phyloP scores from a whole-genome alignment of 306 rosid genomes.

The Vigna mungo region DNA sequence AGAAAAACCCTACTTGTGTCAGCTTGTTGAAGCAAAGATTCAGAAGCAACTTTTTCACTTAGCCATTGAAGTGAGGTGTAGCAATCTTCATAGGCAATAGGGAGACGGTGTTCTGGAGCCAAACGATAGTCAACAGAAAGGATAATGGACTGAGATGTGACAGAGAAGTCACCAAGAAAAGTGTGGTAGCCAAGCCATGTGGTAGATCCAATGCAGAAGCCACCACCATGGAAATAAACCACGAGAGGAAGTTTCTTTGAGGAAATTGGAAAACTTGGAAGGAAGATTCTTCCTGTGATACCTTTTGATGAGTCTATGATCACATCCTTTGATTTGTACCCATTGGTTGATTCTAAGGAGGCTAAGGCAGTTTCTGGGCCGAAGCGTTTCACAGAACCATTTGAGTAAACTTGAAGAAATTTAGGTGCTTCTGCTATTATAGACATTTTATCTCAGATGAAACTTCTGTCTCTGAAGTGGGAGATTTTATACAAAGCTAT shows the following conservation, averaged over 20 bases:
- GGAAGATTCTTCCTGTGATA: conserved; percentile 70
- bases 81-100: conserved; percentile 77
- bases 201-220: conserved; percentile 91
- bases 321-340: conserved; percentile 71
- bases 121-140: conserved; percentile 82
- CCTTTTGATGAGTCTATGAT: conserved; percentile 62
- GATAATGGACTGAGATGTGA: conserved; percentile 56
- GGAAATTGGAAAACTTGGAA: conserved; percentile 46
- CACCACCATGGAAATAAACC: conserved; percentile 92
- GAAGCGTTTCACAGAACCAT: conserved; percentile 78
- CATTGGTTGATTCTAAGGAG: conserved; percentile 43
- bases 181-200: conserved; percentile 81
- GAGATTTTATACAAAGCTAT: neutral
- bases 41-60: conserved; percentile 46
- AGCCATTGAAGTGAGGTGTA: conserved; percentile 73
- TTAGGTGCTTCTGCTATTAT: conserved; percentile 67
- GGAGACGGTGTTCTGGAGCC: conserved; percentile 83
- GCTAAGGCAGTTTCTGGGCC: conserved; percentile 51
- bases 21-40: conserved; percentile 63
- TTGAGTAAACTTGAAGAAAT: conserved; percentile 66
- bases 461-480: neutral
- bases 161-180: conserved; percentile 69
- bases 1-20: conserved; percentile 73
- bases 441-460: conserved; percentile 53
- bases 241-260: conserved; percentile 57